Percentiles rank a stretch among this genome's conserved stretches.
Conservation (phyloP, 108 stramenopile genomes). For the Skeletonema grethae region DNA sequence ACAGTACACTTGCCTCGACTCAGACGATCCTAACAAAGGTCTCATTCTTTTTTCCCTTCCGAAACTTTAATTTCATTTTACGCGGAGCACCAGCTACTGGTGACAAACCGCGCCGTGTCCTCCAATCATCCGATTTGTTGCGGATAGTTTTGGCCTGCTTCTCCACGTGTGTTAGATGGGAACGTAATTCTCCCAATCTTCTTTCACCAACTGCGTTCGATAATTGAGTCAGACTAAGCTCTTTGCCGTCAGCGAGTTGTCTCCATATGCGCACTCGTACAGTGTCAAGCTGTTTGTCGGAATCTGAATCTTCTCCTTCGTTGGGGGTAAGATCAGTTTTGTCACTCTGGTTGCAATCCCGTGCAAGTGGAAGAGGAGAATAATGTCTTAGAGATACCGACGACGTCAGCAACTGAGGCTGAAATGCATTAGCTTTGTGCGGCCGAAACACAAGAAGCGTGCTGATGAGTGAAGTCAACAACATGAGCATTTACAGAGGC, state of each 20-base stretch:
- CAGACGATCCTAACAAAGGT: neutral
- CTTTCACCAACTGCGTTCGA: neutral
- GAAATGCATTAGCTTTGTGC: neutral
- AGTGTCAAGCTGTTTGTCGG: neutral
- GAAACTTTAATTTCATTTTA: neutral
- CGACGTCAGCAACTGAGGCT: neutral
- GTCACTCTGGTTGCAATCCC: neutral
- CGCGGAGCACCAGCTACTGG: neutral
- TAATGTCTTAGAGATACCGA: neutral
- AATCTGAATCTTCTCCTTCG: neutral
- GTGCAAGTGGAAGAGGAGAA: neutral
- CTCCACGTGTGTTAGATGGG: neutral
- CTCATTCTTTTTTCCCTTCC: constrained; percentile 1
- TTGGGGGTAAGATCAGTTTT: neutral
- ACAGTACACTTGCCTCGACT: too few relatives aligned
- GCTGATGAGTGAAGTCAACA: too few relatives aligned
- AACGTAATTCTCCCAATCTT: neutral
- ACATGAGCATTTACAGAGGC: too few relatives aligned
- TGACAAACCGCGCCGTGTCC: neutral
- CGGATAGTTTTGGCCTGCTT: constrained; percentile 1
- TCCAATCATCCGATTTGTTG: neutral
- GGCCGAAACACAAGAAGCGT: too few relatives aligned
- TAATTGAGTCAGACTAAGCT: neutral
- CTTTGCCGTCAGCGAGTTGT: constrained; percentile 2
- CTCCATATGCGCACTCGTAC: constrained; percentile 1